Conservation (phyloP, 164 flowering plant species). For the Chloranthus sessilifolius region DNA sequence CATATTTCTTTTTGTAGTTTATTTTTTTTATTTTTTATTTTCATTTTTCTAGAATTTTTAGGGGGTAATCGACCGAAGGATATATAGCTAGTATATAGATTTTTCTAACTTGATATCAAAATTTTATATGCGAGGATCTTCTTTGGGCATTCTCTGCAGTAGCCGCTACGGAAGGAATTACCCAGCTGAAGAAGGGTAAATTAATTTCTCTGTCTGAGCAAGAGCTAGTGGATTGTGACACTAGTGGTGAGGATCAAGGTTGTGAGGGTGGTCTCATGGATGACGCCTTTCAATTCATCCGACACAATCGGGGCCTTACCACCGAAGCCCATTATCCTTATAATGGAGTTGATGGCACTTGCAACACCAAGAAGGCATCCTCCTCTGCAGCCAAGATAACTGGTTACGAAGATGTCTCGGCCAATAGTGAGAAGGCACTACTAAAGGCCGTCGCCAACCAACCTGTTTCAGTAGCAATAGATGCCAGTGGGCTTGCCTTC, state of each 20-base stretch:
- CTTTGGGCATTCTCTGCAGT: slow-evolving; percentile 15
- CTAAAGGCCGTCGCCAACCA: slow-evolving; percentile 8
- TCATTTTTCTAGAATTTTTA: too few relatives aligned
- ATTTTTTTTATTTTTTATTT: too few relatives aligned
- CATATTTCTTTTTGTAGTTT: too few relatives aligned
- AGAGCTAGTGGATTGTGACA: slow-evolving; percentile 9
- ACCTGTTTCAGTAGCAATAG: slow-evolving; percentile 7
- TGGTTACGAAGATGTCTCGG: slow-evolving; percentile 1
- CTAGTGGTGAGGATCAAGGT: slow-evolving; percentile 3
- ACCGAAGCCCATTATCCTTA: slow-evolving; percentile 7
- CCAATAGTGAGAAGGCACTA: slow-evolving; percentile 5
- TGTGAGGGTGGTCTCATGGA: slow-evolving; percentile 8
- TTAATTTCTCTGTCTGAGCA: slow-evolving; percentile 4
- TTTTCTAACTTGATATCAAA: neutral
- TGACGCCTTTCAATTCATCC: slow-evolving; percentile 5
- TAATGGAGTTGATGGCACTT: slow-evolving; percentile 1
- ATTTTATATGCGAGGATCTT: slow-evolving; percentile 5
- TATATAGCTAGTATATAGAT: neutral
- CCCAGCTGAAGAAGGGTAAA: slow-evolving; percentile 1
- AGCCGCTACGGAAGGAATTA: slow-evolving; percentile 7
- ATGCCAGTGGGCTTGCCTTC: slow-evolving; percentile 4
- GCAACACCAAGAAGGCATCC: neutral
- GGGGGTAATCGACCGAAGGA: too few relatives aligned
- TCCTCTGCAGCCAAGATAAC: neutral
- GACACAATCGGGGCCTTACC: slow-evolving; percentile 1